Evolutionary conservation across 2,329 filamentous ascomycete species (phyloP).

Genomic region (Monosporascus sp.): DNA sequence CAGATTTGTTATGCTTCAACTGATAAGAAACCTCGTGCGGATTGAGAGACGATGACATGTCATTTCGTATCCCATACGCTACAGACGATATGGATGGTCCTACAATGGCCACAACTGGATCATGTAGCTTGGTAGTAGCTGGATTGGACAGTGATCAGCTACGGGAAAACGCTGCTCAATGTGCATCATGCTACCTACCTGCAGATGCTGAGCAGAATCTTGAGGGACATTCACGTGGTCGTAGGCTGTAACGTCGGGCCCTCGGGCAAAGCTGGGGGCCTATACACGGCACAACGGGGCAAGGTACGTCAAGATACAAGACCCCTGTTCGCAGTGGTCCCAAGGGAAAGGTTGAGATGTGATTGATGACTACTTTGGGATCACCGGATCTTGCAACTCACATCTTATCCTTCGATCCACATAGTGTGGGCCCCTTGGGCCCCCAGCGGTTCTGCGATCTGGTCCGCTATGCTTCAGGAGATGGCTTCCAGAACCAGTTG

Average conservation of each 20-base stretch:
- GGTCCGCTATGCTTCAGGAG: not conserved
- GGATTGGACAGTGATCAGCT: not conserved
- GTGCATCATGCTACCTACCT: not conserved
- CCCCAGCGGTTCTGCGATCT: not conserved
- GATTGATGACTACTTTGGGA: not conserved
- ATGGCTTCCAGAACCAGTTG: not conserved
- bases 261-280: not conserved
- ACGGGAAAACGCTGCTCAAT: not conserved
- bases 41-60: not conserved
- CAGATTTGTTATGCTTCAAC: not conserved
- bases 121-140: not conserved
- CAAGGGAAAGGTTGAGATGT: constrained; percentile 1
- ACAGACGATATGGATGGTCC: too few relatives aligned
- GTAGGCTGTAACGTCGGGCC: not conserved
- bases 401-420: not conserved
- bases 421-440: not conserved
- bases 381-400: not conserved
- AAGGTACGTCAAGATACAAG: not conserved
- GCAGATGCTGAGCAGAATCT: not conserved
- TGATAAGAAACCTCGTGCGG: not conserved
- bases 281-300: not conserved
- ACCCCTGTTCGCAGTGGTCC: not conserved
- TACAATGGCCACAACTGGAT: not conserved
- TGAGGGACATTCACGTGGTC: not conserved
- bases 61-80: not conserved